phyloP scores from a whole-genome alignment of 345 rosid genomes.

The Camelina sativa region DNA sequence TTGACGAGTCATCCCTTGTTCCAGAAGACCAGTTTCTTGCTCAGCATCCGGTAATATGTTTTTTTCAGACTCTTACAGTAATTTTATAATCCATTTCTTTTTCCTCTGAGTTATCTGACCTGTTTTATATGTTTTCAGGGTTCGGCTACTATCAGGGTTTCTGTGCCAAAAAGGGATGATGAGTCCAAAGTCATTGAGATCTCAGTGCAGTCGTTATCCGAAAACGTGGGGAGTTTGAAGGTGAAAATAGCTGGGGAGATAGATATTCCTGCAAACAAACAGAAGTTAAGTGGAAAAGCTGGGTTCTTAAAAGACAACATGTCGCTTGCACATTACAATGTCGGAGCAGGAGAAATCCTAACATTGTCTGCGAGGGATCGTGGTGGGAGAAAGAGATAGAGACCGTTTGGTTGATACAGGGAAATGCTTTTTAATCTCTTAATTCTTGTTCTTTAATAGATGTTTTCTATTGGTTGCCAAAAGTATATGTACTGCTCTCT shows the following conservation, averaged over 20 bases:
- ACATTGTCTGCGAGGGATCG: slow-evolving; percentile 75
- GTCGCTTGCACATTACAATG: slow-evolving; percentile 84
- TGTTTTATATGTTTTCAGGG: neutral
- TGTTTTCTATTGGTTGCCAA: neutral
- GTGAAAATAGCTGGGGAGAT: slow-evolving; percentile 90
- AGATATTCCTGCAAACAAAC: slow-evolving; percentile 84
- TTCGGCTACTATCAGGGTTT: neutral
- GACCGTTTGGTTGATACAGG: slow-evolving; percentile 31
- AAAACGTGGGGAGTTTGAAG: slow-evolving; percentile 82
- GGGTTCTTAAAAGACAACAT: slow-evolving; percentile 91
- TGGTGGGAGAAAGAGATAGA: slow-evolving; percentile 87
- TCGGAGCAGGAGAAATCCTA: slow-evolving; percentile 66
- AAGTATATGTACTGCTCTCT: slow-evolving; percentile 30
- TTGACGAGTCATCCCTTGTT: neutral
- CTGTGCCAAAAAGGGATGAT: slow-evolving; percentile 59
- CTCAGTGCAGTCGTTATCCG: slow-evolving; percentile 69
- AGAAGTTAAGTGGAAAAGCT: slow-evolving; percentile 85
- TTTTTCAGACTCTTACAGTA: neutral
- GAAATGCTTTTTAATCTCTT: slow-evolving; percentile 32
- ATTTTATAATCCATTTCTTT: neutral
- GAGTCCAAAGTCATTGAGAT: slow-evolving; percentile 68
- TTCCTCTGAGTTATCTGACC: neutral
- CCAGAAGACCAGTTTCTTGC: neutral
- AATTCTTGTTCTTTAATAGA: neutral
- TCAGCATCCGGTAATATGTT: slow-evolving; percentile 14